Conservation (phyloP, 2,329 filamentous ascomycete genomes). For the Fusarium sublunatum region DNA sequence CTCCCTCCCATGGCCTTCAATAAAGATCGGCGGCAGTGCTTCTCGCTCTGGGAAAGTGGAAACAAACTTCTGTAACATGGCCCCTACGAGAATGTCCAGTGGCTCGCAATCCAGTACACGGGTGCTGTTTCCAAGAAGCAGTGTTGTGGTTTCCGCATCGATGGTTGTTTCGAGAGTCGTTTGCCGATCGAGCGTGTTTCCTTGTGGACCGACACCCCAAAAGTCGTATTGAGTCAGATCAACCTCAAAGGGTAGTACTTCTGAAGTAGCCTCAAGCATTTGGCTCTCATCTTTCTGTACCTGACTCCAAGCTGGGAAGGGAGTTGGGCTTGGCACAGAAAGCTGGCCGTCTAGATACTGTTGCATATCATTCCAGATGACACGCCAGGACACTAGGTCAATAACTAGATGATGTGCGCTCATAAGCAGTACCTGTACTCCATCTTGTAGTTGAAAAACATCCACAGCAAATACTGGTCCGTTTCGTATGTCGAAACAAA, state of each 20-base stretch:
- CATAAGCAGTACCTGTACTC: background rate
- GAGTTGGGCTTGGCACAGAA: too few relatives aligned
- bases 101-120: too few relatives aligned
- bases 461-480: background rate
- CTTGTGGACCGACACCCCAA: too few relatives aligned
- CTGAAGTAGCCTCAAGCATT: too few relatives aligned
- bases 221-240: too few relatives aligned
- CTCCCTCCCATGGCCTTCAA: background rate
- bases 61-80: background rate
- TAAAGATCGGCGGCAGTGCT: background rate
- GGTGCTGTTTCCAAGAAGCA: too few relatives aligned
- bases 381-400: conserved; percentile 7
- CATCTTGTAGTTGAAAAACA: background rate
- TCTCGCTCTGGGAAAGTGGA: background rate
- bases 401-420: background rate
- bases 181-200: too few relatives aligned
- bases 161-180: too few relatives aligned
- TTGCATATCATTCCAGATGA: background rate
- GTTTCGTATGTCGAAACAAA: background rate
- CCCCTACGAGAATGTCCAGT: background rate
- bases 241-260: too few relatives aligned
- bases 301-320: too few relatives aligned
- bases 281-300: too few relatives aligned
- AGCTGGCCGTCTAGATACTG: background rate
- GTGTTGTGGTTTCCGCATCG: too few relatives aligned